Base-by-base conservation (phyloP, 2,329 filamentous ascomycete species). In the Aspergillus neotritici region DNA sequence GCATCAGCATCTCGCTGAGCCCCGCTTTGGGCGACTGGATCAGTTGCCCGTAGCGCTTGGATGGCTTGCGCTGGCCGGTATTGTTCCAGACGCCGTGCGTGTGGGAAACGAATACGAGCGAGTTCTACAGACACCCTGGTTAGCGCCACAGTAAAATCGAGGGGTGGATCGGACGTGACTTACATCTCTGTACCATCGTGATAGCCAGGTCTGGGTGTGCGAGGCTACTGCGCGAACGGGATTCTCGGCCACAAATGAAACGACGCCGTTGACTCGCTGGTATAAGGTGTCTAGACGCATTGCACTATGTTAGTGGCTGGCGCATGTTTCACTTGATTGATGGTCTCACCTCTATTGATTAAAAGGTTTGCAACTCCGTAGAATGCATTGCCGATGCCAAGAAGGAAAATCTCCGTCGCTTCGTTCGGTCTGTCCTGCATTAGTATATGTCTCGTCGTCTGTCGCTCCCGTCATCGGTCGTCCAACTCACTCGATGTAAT, bases 351-450 rank as follows among this genome's bases (percentile, higher is more conserved):
- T 70, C 88, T 76, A 54, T 84, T 84, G 8, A 84, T 83, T 5
- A 97, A 73, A 4, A 97, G 78, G 44, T 90, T 79, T 45, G 93
- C 84, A 37, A 96, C 79, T 2, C 87, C 89, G 3, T 86, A 73
- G 58, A 93, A 94, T 1, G 93, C 87, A 55, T 88, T 84, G n/a
- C 93, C 93, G 2, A 94, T 81, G 0, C 93, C 91, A 60, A 98
- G 75, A 15, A 98, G 73, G 60, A 94, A 86, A 12, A 97, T 79
- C 40, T 91, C 80, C 5, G 83, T 81, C 0, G 78, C 74, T 2
- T 84, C 73, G 43, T 72, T 77, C 39, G 83, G 82, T 28, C 86
- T 75, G 42, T 40, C 29, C 28, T 25, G 5, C 21, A 25, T 25
- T 25, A 25, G 21, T 25, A 3, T 5, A 9, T 25, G 21, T 4